Conservation (phyloP, 176 grass and related monocot genomes). For the Avena atlantica region DNA sequence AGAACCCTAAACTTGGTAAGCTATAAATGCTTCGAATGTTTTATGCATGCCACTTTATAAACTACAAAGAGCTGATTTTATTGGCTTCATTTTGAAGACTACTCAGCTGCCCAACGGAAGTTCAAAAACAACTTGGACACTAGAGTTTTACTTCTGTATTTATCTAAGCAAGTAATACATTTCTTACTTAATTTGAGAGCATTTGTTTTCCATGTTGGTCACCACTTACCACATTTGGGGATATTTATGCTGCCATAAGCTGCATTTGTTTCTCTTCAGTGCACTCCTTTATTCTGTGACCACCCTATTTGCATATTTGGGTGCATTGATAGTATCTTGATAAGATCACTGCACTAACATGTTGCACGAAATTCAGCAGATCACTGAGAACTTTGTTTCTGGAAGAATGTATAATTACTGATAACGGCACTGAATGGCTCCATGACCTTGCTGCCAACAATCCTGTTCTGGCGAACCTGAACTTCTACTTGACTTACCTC, state of each 20-base stretch:
- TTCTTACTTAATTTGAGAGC: not conserved
- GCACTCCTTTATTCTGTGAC: constrained; percentile 26
- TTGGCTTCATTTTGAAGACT: not conserved
- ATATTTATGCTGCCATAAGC: not conserved
- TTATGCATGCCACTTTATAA: not conserved
- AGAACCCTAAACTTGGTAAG: not conserved
- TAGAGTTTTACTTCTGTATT: not conserved
- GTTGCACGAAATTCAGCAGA: constrained; percentile 46
- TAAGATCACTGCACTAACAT: constrained; percentile 38
- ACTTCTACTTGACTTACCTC: constrained; percentile 79
- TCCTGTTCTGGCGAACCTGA: constrained; percentile 63
- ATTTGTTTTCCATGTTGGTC: constrained; percentile 26
- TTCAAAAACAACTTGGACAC: not conserved
- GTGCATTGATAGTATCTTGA: not conserved
- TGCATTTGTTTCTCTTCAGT: constrained; percentile 31
- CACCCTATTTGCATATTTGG: constrained; percentile 6
- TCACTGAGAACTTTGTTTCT: constrained; percentile 68
- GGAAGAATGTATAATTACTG: constrained; percentile 66
- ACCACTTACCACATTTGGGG: not conserved
- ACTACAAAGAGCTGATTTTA: not conserved
- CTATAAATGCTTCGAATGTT: not conserved
- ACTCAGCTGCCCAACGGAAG: not conserved
- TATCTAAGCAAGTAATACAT: too few relatives aligned
- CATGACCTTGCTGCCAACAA: constrained; percentile 60
- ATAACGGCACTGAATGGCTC: constrained; percentile 60